Percentiles rank a stretch among this genome's conserved stretches.
Conservation (phyloP, 2,329 filamentous ascomycete genomes). For the Cercospora sojina region DNA sequence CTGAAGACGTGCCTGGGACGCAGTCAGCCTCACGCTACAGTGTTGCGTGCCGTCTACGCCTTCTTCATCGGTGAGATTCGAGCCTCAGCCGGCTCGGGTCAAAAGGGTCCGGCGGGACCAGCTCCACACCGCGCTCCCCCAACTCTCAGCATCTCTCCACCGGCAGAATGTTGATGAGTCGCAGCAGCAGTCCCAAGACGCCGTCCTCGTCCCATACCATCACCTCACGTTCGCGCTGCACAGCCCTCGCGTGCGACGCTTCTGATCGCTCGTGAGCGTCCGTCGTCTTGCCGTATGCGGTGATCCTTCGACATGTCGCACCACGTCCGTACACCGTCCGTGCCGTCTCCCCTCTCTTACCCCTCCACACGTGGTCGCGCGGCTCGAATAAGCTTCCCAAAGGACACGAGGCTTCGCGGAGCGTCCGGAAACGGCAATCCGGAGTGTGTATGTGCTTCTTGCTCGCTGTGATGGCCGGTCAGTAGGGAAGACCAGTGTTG, state of each 20-base stretch:
- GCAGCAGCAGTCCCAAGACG: background rate
- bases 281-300: conserved; percentile 3
- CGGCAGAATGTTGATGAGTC: background rate
- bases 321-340: background rate
- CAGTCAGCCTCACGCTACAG: background rate
- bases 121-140: background rate
- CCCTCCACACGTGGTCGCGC: background rate
- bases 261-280: background rate
- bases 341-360: conserved; percentile 1
- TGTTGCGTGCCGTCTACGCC: background rate
- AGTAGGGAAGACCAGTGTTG: background rate
- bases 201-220: background rate
- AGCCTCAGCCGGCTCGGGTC: conserved; percentile 1
- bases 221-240: background rate
- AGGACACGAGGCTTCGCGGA: background rate
- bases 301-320: background rate
- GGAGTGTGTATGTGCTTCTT: conserved; percentile 1
- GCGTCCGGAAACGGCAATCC: conserved; percentile 6
- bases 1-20: background rate
- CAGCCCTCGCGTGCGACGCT: background rate
- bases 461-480: conserved; percentile 4
- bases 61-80: background rate
- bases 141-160: background rate
- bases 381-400: background rate
- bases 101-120: conserved; percentile 1